These are phyloP conservation scores for Pseudomonodictys pantanalensis DNA, from an alignment of 495 filamentous ascomycete species.

Conservation along the genomic window DNA sequence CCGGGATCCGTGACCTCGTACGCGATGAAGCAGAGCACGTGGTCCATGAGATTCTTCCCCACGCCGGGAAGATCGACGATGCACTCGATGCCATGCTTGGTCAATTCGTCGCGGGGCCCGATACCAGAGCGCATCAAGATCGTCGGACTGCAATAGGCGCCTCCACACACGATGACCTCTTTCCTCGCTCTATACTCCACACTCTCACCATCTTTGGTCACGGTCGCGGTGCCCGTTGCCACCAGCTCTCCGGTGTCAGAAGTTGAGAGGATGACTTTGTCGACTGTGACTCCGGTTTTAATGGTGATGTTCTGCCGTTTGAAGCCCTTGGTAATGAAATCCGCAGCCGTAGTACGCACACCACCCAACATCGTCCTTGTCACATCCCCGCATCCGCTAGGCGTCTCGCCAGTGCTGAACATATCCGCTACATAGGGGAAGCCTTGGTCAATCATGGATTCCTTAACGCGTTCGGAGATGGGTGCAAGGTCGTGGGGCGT, in stretches of 20 bases:
- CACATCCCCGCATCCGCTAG: constrained; percentile 34
- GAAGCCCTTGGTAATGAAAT: constrained; percentile 17
- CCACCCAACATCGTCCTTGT: constrained; percentile 11
- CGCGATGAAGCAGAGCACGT: constrained; percentile 42
- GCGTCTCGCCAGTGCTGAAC: constrained; percentile 25
- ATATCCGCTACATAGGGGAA: constrained; percentile 8
- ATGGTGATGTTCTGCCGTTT: constrained; percentile 13
- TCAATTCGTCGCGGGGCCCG: constrained; percentile 16
- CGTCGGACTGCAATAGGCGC: constrained; percentile 21
- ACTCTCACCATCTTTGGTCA: constrained; percentile 1
- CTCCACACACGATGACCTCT: constrained; percentile 30
- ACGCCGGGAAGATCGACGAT: constrained; percentile 24
- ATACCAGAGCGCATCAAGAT: constrained; percentile 26
- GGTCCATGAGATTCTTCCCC: constrained; percentile 28
- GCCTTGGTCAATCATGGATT: constrained; percentile 16
- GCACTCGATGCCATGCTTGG: constrained; percentile 14
- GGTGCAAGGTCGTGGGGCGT: constrained; percentile 20
- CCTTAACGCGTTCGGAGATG: constrained; percentile 14
- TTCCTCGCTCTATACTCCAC: constrained; percentile 2
- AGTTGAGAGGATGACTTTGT: constrained; percentile 8
- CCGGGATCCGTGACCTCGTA: constrained; percentile 49
- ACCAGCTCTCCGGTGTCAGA: neutral
- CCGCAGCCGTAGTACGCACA: constrained; percentile 9
- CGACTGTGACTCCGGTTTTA: constrained; percentile 8
- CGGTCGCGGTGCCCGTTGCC: neutral